Base-by-base conservation (phyloP, 495 filamentous ascomycete genomes). In the Saxophila tyrrhenica region DNA sequence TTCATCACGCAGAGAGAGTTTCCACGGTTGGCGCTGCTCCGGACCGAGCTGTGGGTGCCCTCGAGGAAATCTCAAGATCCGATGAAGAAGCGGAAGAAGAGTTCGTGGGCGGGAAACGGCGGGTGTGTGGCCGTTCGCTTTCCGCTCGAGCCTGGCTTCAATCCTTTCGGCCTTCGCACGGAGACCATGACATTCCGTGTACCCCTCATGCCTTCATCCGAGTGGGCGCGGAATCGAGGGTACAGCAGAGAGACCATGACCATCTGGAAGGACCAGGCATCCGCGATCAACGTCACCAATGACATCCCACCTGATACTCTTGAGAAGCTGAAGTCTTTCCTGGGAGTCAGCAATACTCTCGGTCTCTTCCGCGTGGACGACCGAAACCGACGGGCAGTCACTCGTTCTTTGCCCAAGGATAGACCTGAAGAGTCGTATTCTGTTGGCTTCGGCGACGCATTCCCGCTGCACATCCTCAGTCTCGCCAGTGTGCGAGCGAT, bases 401-500 rank as follows among this genome's bases (percentile, higher is more conserved):
- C 80, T 62, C 77, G 87, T 64, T 84, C 80, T 64, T 88, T 89
- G 5, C 90, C 90, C 0, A 72, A 66, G n/a, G 75, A 78, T 24
- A 71, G 77, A 11, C 66, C 86, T 0, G 86, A 87, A 1, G 90
- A 86, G 63, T 85, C 92, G 61, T 78, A 87, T 3, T 75, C 79
- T 10, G 81, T 84, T 0, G 86, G 85, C 55, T 94, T 95, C 63
- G 82, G 84, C 51, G 91, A 97, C 69, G 83, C 88, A 67, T 97
- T 92, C 65, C 89, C 91, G 2, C 70, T 97, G 25, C 87, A 95
- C 62, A 66, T 95, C 8, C 67, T 94, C 32, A 91, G 80, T 56
- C 70, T 95, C 10, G 73, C 82, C 41, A 89, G 83, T 58, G 74
- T 94, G 23, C 78, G 77, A 7, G 80, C 89, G 51, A 67, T 83